phyloP scores from a whole-genome alignment of 768 basidiomycete species.

The Auricularia auricula-judae region DNA sequence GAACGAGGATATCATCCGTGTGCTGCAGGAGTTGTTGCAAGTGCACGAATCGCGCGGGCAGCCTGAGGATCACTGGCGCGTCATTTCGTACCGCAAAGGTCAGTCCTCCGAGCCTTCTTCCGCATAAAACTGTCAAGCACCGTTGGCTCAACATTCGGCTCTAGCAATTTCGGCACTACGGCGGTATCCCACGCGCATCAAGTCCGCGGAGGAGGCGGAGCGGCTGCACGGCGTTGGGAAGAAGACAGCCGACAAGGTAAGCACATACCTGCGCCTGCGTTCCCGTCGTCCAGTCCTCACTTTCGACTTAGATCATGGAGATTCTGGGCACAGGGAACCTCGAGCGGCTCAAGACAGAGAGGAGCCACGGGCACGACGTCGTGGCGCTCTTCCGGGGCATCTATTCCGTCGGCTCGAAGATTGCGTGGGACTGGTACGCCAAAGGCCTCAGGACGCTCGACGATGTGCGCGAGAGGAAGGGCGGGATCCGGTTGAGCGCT shows the following conservation, averaged over 20 bases:
- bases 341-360: slow-evolving; percentile 54
- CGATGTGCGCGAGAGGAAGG: slow-evolving; percentile 51
- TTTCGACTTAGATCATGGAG: slow-evolving; percentile 54
- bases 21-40: slow-evolving; percentile 57
- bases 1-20: slow-evolving; percentile 68
- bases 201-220: slow-evolving; percentile 45
- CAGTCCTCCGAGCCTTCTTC: slow-evolving; percentile 9
- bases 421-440: slow-evolving; percentile 63
- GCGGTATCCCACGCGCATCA: slow-evolving; percentile 46
- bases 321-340: slow-evolving; percentile 68
- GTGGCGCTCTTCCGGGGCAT: slow-evolving; percentile 61
- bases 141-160: neutral
- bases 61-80: slow-evolving; percentile 59
- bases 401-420: slow-evolving; percentile 70
- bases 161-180: slow-evolving; percentile 51
- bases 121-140: neutral
- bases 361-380: slow-evolving; percentile 48
- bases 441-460: slow-evolving; percentile 69
- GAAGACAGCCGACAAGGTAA: slow-evolving; percentile 67
- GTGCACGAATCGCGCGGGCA: slow-evolving; percentile 52
- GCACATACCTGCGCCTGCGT: neutral
- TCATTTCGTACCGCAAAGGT: slow-evolving; percentile 58
- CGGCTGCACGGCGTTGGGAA: slow-evolving; percentile 52
- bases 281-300: neutral
- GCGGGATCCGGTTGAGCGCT: slow-evolving; percentile 46